phyloP scores from a whole-genome alignment of 805 yeast species.

The Aciculoconidium aculeatum region DNA sequence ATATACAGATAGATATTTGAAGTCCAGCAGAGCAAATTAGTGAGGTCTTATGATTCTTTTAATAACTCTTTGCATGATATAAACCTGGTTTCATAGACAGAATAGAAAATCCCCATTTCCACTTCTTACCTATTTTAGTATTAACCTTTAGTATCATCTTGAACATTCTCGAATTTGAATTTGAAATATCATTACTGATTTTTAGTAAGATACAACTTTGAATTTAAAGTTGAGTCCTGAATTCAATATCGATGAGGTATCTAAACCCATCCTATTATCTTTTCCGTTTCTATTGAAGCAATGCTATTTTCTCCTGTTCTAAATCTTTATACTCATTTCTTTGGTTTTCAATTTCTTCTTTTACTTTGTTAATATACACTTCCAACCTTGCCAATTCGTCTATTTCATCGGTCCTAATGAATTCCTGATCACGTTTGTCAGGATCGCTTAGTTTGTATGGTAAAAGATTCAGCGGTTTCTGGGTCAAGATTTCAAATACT shows the following conservation, averaged over 20 bases:
- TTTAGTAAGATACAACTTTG: background rate
- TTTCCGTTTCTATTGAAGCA: conserved; percentile 33
- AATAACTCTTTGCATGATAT: too few species aligned
- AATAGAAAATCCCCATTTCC: too few species aligned
- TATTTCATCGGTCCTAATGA: conserved; percentile 31
- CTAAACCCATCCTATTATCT: background rate
- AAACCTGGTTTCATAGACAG: too few species aligned
- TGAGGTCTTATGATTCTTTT: too few species aligned
- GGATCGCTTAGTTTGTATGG: conserved; percentile 31
- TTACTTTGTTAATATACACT: conserved; percentile 31
- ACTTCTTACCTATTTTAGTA: too few species aligned
- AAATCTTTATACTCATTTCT: conserved; percentile 33
- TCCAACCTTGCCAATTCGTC: conserved; percentile 39
- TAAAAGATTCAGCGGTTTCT: conserved; percentile 55
- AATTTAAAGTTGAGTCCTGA: background rate
- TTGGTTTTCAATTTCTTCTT: conserved; percentile 37
- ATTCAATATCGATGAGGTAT: background rate
- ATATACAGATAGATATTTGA: too few species aligned
- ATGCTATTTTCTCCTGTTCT: conserved; percentile 37
- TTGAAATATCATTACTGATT: background rate
- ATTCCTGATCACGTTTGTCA: conserved; percentile 36
- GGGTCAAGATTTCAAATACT: conserved; percentile 72
- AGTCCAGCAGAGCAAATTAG: too few species aligned
- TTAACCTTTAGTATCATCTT: background rate
- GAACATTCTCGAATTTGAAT: background rate